Percentiles rank a stretch among this genome's conserved stretches.
These are phyloP conservation scores for Cadophora sp. DNA, from an alignment of 2,329 filamentous ascomycete genomes.

Conservation along the genomic window DNA sequence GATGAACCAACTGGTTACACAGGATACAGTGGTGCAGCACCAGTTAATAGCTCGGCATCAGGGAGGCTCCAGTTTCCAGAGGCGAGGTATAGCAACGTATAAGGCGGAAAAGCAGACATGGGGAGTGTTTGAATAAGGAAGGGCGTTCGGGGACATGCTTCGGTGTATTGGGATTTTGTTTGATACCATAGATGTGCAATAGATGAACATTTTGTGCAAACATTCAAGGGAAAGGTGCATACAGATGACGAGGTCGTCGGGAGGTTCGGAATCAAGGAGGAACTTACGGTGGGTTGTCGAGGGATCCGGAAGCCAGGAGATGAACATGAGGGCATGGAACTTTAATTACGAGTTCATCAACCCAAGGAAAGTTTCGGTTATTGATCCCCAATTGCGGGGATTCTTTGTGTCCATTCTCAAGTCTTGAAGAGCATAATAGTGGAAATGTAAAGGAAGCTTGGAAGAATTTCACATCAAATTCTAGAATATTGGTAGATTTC, in stretches of 20 bases:
- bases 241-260: too few species aligned
- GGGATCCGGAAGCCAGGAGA: slow-evolving; percentile 3
- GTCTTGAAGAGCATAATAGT: too few species aligned
- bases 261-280: too few species aligned
- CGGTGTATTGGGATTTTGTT: slow-evolving; percentile 16
- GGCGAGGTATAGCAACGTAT: slow-evolving; percentile 59
- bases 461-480: too few species aligned
- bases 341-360: background rate
- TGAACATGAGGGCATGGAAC: background rate
- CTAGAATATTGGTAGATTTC: too few species aligned
- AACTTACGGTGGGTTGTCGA: background rate
- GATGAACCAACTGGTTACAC: slow-evolving; percentile 50
- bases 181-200: slow-evolving; percentile 28
- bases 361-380: too few species aligned
- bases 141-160: slow-evolving; percentile 9
- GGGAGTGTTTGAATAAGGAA: slow-evolving; percentile 13
- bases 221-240: background rate
- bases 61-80: slow-evolving; percentile 57
- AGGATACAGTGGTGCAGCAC: slow-evolving; percentile 54
- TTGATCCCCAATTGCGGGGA: too few species aligned
- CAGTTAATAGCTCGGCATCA: slow-evolving; percentile 43
- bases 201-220: slow-evolving; percentile 19
- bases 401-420: too few species aligned
- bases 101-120: background rate
- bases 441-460: too few species aligned